These are phyloP conservation scores for Aspergillus bombycis DNA, from an alignment of 2,329 filamentous ascomycete genomes.

Conservation along the genomic window DNA sequence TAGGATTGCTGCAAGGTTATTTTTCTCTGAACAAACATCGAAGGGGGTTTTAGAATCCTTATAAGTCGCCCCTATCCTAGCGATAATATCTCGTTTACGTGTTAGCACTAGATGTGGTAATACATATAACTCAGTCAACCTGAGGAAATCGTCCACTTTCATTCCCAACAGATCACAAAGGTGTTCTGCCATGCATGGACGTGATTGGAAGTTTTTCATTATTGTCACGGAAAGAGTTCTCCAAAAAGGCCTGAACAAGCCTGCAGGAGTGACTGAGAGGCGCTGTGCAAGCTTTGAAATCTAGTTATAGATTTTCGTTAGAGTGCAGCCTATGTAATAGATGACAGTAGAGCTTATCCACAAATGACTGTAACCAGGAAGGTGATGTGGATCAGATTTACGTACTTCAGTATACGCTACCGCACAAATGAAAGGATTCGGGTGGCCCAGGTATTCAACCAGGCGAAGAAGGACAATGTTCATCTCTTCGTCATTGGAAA, in stretches of 20 bases:
- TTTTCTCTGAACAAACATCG: conserved; percentile 63
- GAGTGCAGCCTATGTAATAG: neutral
- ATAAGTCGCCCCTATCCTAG: conserved; percentile 75
- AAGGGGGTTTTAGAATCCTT: conserved; percentile 57
- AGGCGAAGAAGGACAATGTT: conserved; percentile 83
- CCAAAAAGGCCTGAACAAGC: conserved; percentile 87
- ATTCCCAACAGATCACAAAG: conserved; percentile 81
- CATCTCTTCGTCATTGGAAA: conserved; percentile 78
- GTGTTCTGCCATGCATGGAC: conserved; percentile 79
- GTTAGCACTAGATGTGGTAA: conserved; percentile 84
- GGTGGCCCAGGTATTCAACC: conserved; percentile 83
- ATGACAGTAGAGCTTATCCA: neutral
- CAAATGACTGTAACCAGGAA: neutral
- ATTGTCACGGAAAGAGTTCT: conserved; percentile 78
- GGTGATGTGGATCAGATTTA: neutral
- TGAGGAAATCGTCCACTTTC: conserved; percentile 72
- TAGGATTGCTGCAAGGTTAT: conserved; percentile 62
- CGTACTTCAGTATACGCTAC: conserved; percentile 80
- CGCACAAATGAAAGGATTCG: conserved; percentile 76
- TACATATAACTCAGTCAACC: conserved; percentile 77
- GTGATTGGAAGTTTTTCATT: conserved; percentile 76
- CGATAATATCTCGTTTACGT: conserved; percentile 75
- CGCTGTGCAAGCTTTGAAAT: conserved; percentile 72
- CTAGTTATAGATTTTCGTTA: conserved; percentile 36
- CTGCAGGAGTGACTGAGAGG: conserved; percentile 63